phyloP scores from a whole-genome alignment of 2,329 filamentous ascomycete genomes.

The Cladosporium cucumerinum region DNA sequence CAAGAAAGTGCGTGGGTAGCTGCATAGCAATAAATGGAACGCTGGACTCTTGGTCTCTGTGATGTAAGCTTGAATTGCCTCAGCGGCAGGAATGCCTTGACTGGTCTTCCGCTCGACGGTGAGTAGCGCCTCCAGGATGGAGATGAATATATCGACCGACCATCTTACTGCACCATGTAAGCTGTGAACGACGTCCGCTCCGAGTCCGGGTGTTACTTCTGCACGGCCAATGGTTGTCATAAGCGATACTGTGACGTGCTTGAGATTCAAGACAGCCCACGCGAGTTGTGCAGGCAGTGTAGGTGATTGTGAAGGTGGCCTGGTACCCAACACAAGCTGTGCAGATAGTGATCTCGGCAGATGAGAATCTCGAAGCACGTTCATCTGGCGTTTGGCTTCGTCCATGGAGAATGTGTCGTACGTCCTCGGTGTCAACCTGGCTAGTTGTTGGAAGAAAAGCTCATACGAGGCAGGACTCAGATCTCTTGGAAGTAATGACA shows the following conservation, averaged over 20 bases:
- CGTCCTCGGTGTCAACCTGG: conserved; percentile 66
- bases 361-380: conserved; percentile 64
- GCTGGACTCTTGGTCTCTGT: conserved; percentile 25
- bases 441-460: conserved; percentile 61
- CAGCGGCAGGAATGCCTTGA: conserved; percentile 9
- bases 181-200: conserved; percentile 65
- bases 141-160: conserved; percentile 65
- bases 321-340: conserved; percentile 8
- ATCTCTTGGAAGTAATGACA: conserved; percentile 40
- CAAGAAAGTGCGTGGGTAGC: conserved; percentile 69
- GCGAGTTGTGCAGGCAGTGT: conserved; percentile 70
- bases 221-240: conserved; percentile 19
- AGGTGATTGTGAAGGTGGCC: conserved; percentile 38
- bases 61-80: conserved; percentile 24
- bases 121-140: conserved; percentile 54
- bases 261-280: conserved; percentile 70
- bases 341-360: conserved; percentile 1
- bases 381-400: conserved; percentile 56
- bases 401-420: conserved; percentile 80
- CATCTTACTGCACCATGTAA: conserved; percentile 74
- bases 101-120: conserved; percentile 33
- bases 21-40: conserved; percentile 63
- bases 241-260: conserved; percentile 51
- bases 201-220: conserved; percentile 6
- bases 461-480: conserved; percentile 59